phyloP scores from a whole-genome alignment of 2,329 filamentous ascomycete genomes.

The Colletotrichum siamense region DNA sequence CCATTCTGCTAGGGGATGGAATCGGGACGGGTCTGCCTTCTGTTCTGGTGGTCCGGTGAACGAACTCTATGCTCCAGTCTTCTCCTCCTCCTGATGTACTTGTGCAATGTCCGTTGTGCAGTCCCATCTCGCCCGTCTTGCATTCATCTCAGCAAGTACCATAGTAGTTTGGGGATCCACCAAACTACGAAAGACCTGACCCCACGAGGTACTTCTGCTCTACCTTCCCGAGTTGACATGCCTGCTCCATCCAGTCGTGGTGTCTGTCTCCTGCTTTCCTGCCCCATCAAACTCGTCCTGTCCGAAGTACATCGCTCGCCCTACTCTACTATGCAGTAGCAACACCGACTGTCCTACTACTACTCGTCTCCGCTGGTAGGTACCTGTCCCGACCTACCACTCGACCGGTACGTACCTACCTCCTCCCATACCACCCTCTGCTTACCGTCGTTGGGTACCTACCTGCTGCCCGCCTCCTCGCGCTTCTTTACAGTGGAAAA shows the following conservation, averaged over 20 bases:
- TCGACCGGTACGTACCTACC: neutral
- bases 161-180: neutral
- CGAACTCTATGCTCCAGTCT: neutral
- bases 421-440: neutral
- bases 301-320: neutral
- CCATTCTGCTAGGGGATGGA: constrained; percentile 4
- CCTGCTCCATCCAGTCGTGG: neutral
- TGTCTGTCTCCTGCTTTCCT: neutral
- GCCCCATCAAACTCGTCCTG: neutral
- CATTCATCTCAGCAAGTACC: neutral
- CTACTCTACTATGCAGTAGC: neutral
- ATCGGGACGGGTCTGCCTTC: neutral
- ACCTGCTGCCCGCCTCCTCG: neutral
- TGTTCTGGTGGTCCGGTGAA: constrained; percentile 16
- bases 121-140: neutral
- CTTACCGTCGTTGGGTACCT: neutral
- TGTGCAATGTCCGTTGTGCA: constrained; percentile 8
- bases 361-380: neutral
- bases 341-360: neutral
- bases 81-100: neutral
- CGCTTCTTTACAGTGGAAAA: neutral
- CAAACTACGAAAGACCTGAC: neutral
- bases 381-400: neutral
- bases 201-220: neutral
- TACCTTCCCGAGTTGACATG: neutral